Percentiles rank a stretch among this genome's conserved stretches.
phyloP scores from a whole-genome alignment of 2,329 filamentous ascomycete genomes.

The Pseudopyrenochaeta lycopersici region DNA sequence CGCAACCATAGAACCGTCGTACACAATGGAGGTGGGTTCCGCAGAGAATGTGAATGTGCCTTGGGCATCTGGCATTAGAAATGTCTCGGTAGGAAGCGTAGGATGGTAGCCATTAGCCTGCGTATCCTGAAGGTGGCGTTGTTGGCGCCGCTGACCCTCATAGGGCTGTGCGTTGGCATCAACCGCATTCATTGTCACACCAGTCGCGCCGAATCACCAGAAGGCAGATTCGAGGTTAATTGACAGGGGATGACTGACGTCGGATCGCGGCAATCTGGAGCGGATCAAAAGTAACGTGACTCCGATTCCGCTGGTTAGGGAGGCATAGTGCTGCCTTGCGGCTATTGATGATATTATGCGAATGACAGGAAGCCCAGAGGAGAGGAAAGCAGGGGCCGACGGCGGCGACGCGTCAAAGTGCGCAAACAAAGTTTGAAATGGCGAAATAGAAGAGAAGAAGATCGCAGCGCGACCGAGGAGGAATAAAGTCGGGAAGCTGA shows the following conservation, averaged over 20 bases:
- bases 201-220: slow-evolving; percentile 17
- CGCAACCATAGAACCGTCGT: slow-evolving; percentile 39
- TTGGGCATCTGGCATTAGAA: slow-evolving; percentile 43
- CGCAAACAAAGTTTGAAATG: slow-evolving; percentile 21
- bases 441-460: slow-evolving; percentile 28
- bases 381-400: slow-evolving; percentile 5
- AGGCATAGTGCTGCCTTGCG: slow-evolving; percentile 46
- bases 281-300: slow-evolving; percentile 41
- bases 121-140: slow-evolving; percentile 44
- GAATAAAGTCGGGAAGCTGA: slow-evolving; percentile 37
- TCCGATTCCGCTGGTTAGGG: slow-evolving; percentile 34
- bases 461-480: slow-evolving; percentile 30
- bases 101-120: slow-evolving; percentile 36
- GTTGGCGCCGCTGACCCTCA: slow-evolving; percentile 45
- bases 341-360: slow-evolving; percentile 25
- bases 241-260: slow-evolving; percentile 12
- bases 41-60: slow-evolving; percentile 47
- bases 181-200: slow-evolving; percentile 39
- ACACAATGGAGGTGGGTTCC: slow-evolving; percentile 44
- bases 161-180: slow-evolving; percentile 45
- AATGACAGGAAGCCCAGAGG: slow-evolving; percentile 20
- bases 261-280: slow-evolving; percentile 12
- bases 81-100: slow-evolving; percentile 27
- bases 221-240: slow-evolving; percentile 32
- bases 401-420: slow-evolving; percentile 23